Conservation (phyloP, 768 basidiomycete species). For the Pseudohyphozyma bogoriensis region DNA sequence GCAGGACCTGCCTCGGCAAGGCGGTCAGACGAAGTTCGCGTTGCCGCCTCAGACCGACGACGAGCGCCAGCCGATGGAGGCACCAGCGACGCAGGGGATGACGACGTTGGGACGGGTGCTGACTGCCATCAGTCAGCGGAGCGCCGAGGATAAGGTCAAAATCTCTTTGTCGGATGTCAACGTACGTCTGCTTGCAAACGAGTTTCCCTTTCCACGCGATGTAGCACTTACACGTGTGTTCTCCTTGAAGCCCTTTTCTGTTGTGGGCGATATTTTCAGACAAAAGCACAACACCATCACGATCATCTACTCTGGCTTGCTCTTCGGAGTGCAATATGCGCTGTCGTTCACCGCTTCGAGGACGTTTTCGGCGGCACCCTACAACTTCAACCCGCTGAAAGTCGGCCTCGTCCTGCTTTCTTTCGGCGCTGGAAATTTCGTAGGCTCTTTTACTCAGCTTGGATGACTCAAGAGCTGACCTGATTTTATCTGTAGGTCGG, state of each 20-base stretch:
- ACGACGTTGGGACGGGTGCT: neutral
- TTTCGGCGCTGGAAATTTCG: conserved; percentile 53
- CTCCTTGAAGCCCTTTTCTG: conserved; percentile 9
- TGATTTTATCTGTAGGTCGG: conserved; percentile 39
- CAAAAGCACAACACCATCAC: conserved; percentile 19
- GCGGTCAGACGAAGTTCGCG: neutral
- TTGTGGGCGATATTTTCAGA: conserved; percentile 5
- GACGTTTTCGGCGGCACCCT: conserved; percentile 52
- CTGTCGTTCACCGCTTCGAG: conserved; percentile 65
- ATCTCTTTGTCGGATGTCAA: conserved; percentile 42
- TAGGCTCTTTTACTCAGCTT: neutral
- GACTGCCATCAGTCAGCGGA: conserved; percentile 1
- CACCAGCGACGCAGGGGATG: neutral
- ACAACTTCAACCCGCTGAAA: conserved; percentile 57
- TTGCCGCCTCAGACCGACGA: neutral
- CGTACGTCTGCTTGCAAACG: conserved; percentile 30
- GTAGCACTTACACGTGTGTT: neutral
- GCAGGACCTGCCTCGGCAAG: neutral
- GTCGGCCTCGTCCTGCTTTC: conserved; percentile 68
- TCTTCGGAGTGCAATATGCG: conserved; percentile 62
- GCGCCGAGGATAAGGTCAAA: conserved; percentile 29
- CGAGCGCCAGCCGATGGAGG: neutral
- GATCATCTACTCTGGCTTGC: conserved; percentile 45
- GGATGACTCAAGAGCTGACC: neutral
- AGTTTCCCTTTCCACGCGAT: neutral